These are phyloP conservation scores for Phellinidium pouzarii DNA, from an alignment of 1,284 basidiomycete species.

Conservation along the genomic window DNA sequence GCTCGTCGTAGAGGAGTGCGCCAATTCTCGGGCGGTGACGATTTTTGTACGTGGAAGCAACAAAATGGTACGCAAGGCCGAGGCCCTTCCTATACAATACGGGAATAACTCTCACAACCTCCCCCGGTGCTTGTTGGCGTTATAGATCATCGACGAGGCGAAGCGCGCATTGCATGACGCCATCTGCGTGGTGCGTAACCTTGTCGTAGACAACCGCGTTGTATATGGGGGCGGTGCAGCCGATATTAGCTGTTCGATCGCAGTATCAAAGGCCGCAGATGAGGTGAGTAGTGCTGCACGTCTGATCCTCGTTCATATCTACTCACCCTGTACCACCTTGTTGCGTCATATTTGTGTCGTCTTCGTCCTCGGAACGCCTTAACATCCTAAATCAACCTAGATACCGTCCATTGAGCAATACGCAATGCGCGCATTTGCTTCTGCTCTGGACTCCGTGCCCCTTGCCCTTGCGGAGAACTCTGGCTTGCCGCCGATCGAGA, in stretches of 20 bases:
- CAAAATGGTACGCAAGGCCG: conserved; percentile 80
- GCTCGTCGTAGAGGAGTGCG: conserved; percentile 98
- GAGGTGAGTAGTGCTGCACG: conserved; percentile 45
- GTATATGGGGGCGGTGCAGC: conserved; percentile 98
- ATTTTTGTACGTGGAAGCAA: conserved; percentile 97
- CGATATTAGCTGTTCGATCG: conserved; percentile 92
- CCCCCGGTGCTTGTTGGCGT: background rate
- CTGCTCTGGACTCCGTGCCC: conserved; percentile 89
- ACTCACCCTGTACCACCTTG: background rate
- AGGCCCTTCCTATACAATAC: background rate
- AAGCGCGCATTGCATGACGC: conserved; percentile 97
- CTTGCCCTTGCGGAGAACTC: conserved; percentile 97
- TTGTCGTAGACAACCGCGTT: conserved; percentile 92
- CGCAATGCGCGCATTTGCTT: conserved; percentile 96
- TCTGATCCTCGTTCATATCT: background rate
- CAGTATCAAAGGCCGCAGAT: conserved; percentile 91
- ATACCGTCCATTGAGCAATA: conserved; percentile 98
- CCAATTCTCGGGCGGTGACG: conserved; percentile 93
- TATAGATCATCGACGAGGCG: conserved; percentile 94
- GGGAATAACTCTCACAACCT: background rate
- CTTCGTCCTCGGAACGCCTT: background rate
- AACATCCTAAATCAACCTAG: conserved; percentile 33
- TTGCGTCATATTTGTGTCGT: background rate
- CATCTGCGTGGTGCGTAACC: conserved; percentile 93
- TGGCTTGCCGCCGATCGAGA: conserved; percentile 94